Evolutionary conservation across 1,284 basidiomycete species (phyloP).

Genomic region (Anthracocystis panici-leucophaei): DNA sequence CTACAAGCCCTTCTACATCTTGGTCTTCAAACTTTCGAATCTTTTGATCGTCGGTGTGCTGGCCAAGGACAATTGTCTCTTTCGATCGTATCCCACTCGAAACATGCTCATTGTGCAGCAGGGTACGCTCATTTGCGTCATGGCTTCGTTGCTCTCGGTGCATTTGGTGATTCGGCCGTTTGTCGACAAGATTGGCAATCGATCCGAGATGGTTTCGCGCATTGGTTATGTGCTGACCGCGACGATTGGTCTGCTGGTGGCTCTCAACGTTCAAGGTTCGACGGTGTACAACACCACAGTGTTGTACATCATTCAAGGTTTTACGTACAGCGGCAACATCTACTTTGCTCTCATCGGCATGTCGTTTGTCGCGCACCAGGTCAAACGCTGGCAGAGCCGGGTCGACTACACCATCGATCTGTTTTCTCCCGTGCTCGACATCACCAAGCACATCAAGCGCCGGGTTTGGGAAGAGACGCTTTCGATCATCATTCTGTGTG

Average conservation of each 20-base stretch:
- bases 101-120: conserved; percentile 77
- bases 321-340: conserved; percentile 56
- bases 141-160: conserved; percentile 74
- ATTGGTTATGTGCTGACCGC: conserved; percentile 79
- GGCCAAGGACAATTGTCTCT: conserved; percentile 78
- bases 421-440: conserved; percentile 81
- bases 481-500: conserved; percentile 78
- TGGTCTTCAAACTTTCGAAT: conserved; percentile 77
- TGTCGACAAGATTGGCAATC: conserved; percentile 80
- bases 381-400: conserved; percentile 75
- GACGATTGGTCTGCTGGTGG: conserved; percentile 74
- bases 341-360: conserved; percentile 60
- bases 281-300: conserved; percentile 62
- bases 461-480: conserved; percentile 87
- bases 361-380: conserved; percentile 48
- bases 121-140: conserved; percentile 76
- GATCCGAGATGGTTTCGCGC: conserved; percentile 80
- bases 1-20: conserved; percentile 68
- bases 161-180: conserved; percentile 76
- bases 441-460: conserved; percentile 77
- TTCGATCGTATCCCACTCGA: conserved; percentile 74
- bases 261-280: conserved; percentile 57
- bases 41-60: conserved; percentile 78
- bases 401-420: conserved; percentile 85
- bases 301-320: conserved; percentile 53